Percentiles rank a stretch among this genome's conserved stretches.
Evolutionary conservation across 352 stramenopile genomes (phyloP).

Genomic region (Aphanomyces astaci): DNA sequence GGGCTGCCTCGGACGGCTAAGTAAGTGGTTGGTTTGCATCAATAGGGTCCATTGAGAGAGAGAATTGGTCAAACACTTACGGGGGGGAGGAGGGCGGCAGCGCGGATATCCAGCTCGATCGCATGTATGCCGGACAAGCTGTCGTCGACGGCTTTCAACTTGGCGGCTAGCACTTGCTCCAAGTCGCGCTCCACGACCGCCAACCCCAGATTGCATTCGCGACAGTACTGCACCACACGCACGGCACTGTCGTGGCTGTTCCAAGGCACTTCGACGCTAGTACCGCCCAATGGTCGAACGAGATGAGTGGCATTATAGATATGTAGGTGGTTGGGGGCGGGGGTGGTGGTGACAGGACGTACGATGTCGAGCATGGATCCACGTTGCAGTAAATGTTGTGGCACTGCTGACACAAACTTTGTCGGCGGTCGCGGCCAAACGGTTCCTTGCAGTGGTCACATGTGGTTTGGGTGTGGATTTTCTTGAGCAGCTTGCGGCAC

Average conservation of each 20-base stretch:
- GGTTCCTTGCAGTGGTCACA: slow-evolving; percentile 75
- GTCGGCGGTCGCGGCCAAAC: slow-evolving; percentile 53
- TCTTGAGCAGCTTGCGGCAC: slow-evolving; percentile 54
- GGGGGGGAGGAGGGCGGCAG: neutral
- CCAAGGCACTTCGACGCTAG: slow-evolving; percentile 18
- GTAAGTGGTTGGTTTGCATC: no score
- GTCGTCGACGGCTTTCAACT: slow-evolving; percentile 30
- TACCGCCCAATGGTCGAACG: no score
- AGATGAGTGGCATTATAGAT: no score
- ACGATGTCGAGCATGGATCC: slow-evolving; percentile 46
- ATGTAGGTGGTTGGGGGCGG: no score
- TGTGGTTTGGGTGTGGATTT: slow-evolving; percentile 45
- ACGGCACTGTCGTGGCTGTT: neutral
- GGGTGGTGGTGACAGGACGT: neutral
- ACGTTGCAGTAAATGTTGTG: slow-evolving; percentile 71
- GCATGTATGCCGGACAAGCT: neutral
- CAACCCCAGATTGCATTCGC: slow-evolving; percentile 68
- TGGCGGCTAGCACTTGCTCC: slow-evolving; percentile 45
- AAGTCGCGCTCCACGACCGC: slow-evolving; percentile 60
- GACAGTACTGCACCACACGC: slow-evolving; percentile 49
- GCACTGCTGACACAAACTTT: slow-evolving; percentile 72
- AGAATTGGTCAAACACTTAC: no score
- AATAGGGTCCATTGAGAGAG: no score
- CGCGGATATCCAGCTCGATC: slow-evolving; percentile 4
- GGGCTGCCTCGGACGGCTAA: neutral